A percentile compares a stretch with the other conserved stretches of the same genome.
Evolutionary conservation across 2,329 filamentous ascomycete genomes (phyloP).

Genomic region (Pseudogymnoascus sp.): DNA sequence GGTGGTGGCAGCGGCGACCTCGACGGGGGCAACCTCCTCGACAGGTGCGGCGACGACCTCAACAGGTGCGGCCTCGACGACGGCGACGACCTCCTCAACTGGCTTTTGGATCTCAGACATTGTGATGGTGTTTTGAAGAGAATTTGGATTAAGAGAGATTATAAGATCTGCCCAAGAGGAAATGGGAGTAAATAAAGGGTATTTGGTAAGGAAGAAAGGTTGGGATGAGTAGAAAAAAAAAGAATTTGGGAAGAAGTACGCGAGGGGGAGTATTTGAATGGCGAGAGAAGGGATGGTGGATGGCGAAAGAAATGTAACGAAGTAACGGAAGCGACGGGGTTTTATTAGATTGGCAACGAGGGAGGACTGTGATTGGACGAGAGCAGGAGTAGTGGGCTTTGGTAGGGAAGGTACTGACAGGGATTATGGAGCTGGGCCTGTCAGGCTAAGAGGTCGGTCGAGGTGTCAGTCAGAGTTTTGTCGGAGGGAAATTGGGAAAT

Average conservation of each 20-base stretch:
- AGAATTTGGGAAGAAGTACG: not conserved
- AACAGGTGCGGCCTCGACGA: constrained; percentile 21
- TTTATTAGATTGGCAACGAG: not conserved
- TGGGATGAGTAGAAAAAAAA: constrained; percentile 9
- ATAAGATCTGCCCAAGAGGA: constrained; percentile 7
- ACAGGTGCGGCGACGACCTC: constrained; percentile 28
- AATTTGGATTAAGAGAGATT: constrained; percentile 14
- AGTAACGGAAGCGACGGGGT: constrained; percentile 7
- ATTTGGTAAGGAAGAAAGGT: constrained; percentile 1
- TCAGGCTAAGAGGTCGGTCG: constrained; percentile 7
- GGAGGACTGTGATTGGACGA: not conserved
- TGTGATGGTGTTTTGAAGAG: constrained; percentile 13
- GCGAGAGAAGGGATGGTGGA: constrained; percentile 4
- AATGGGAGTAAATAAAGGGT: not conserved
- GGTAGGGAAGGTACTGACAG: constrained; percentile 5
- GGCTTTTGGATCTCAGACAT: constrained; percentile 63
- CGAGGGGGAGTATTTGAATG: constrained; percentile 4
- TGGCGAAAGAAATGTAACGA: constrained; percentile 8
- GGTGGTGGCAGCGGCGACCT: constrained; percentile 29
- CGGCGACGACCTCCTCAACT: constrained; percentile 33
- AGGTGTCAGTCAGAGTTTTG: constrained; percentile 3
- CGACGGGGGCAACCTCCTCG: constrained; percentile 30
- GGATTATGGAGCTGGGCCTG: constrained; percentile 7
- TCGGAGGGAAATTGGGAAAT: not conserved
- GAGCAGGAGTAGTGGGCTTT: not conserved